Conservation (phyloP, 495 filamentous ascomycete genomes). For the Trichoderma erinaceum region DNA sequence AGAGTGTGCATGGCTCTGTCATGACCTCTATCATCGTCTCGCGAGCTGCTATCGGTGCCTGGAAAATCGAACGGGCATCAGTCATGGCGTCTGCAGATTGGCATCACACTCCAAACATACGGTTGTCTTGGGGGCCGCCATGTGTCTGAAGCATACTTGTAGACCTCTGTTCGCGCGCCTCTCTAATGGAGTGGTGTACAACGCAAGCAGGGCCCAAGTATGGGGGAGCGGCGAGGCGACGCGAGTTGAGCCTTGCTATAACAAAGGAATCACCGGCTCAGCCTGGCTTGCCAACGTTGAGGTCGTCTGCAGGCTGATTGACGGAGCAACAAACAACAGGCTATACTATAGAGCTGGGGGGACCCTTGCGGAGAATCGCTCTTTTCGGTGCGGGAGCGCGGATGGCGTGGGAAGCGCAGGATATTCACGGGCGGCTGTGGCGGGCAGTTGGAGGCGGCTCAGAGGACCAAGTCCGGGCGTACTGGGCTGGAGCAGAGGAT, state of each 20-base stretch:
- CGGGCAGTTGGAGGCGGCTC: background rate
- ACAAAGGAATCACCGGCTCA: background rate
- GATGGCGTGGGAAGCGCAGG: slow-evolving; percentile 10
- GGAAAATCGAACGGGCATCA: slow-evolving; percentile 21
- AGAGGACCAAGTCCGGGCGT: background rate
- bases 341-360: background rate
- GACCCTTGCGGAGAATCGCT: background rate
- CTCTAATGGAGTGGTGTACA: slow-evolving; percentile 5
- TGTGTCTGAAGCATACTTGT: slow-evolving; percentile 46
- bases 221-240: background rate
- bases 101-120: slow-evolving; percentile 31
- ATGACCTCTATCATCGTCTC: slow-evolving; percentile 29
- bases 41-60: slow-evolving; percentile 41
- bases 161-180: slow-evolving; percentile 16
- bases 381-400: background rate
- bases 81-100: background rate
- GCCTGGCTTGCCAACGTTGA: background rate
- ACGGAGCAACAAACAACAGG: background rate
- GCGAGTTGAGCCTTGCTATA: background rate
- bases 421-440: background rate
- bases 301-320: background rate
- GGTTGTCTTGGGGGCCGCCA: slow-evolving; percentile 41
- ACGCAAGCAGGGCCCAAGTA: background rate
- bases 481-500: background rate
- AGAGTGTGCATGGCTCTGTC: slow-evolving; percentile 32